Base-by-base conservation (phyloP, 2,329 filamentous ascomycete species). In the Dactylellina leptospora region DNA sequence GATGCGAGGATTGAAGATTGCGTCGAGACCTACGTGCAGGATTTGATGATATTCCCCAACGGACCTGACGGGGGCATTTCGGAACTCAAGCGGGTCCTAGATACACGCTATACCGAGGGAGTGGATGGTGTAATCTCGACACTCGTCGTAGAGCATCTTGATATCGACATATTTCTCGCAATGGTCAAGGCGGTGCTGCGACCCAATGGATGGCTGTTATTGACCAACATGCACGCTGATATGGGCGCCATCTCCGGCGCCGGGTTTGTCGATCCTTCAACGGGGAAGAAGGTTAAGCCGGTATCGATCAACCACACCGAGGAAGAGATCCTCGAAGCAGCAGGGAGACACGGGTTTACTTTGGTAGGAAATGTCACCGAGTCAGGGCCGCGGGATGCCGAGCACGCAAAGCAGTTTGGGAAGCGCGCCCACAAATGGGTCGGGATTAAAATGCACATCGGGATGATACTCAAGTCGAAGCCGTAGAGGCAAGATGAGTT, bases 211-310 rank as follows among this genome's bases (percentile, higher is more conserved):
- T 78, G 83, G 50, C 79, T 87, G 3, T 79, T 89, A 8, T 76
- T 89, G n/a, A 89, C 86, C 0, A 89, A 89, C 75, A 90, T 90
- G 87, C 87, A 90, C 77, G 78, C 82, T 1, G 84, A 88, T 2
- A 89, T 89, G 86, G 87, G 86, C 0, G 73, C 74, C 11, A 42
- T 63, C 1, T 80, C 83, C 13, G 84, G 83, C 23, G 87, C 87
- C 0, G 87, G 87, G 0, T 89, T 90, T 75, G 80, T 86, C 10
- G 85, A 86, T 76, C 47, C 45, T 1, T 78, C 78, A 4, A 79
- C 78, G 0, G 83, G 83, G 3, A 80, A 82, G 50, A 89, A 89
- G 80, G 82, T 90, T 13, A 80, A 85, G 48, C 85, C 86, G 0
- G 81, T 79, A 25, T 89, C 86, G 76, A 88, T 83, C 78, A 82